Evolutionary conservation across 495 filamentous ascomycete genomes (phyloP), one percentile per base, ranked within the genome.

Genomic region (Trichoderma asperelloides): DNA sequence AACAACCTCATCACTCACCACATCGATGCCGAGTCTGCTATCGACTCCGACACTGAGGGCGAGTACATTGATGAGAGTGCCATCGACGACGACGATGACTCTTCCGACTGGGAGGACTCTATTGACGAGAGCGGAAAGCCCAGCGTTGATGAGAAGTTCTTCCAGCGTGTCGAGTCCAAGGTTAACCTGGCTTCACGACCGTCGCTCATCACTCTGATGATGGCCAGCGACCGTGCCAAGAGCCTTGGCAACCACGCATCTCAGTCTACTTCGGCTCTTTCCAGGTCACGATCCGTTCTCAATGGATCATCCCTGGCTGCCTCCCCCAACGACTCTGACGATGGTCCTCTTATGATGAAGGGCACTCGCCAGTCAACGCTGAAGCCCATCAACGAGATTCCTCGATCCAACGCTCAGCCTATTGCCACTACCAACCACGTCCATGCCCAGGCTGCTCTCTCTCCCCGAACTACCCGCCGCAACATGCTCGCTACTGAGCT

Each of bases 401-500:
- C 91, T 68, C 84, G 89, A 37, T 89, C 94, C 1, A 70, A 75
- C 0, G 79, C 81, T 7, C 93, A 94, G 76, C 93, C 94, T 23
- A 97, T 98, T 73, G 87, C 90, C 40, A 89, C 86, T 16, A 88
- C 89, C 49, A 89, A 86, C 65, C 78, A 73, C 68, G 82, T 84
- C 63, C 85, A 88, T 23, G 87, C 89, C 68, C 86, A 86, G 66
- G 83, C 82, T 25, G 86, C 88, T 5, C 78, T 92, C 45, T 97
- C 95, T 8, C 95, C 95, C 0, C 86, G 92, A 67, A 97, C 96
- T 0, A 99, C 96, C 0, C 87, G 96, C 60, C 86, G 94, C 57
- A 96, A 99, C 77, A 99, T 99, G 95, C 85, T 99, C 66, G 88
- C 92, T 41, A 93, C 92, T 28, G 95, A 99, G 78, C 81, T 99